Conservation (phyloP, 2,329 filamentous ascomycete genomes). For the Cordyceps militaris region DNA sequence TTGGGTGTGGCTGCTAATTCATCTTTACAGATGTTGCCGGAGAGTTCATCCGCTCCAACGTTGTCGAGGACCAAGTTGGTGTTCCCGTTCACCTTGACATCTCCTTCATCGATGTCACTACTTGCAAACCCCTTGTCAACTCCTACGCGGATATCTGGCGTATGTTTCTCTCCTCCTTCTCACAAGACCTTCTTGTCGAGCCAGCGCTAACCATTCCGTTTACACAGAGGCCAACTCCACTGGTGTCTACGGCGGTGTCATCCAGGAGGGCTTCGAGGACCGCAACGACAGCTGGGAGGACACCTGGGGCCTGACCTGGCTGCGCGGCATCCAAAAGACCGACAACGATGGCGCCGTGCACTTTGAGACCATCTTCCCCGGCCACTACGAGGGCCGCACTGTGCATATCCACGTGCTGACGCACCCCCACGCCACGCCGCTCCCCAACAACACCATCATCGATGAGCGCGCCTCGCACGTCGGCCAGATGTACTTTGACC, state of each 20-base stretch:
- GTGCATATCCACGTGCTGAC: constrained; percentile 35
- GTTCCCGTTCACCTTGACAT: constrained; percentile 36
- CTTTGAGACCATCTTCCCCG: constrained; percentile 37
- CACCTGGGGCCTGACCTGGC: constrained; percentile 26
- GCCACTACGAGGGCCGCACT: constrained; percentile 35
- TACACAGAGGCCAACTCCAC: constrained; percentile 12
- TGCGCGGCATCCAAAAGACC: constrained; percentile 34
- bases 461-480: constrained; percentile 47
- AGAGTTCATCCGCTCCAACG: constrained; percentile 35
- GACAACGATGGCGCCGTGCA: constrained; percentile 33
- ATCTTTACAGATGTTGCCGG: constrained; percentile 27
- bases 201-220: background rate
- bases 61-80: constrained; percentile 34
- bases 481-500: constrained; percentile 57
- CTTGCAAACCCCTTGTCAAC: constrained; percentile 34
- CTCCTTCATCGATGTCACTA: constrained; percentile 38
- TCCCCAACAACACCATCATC: constrained; percentile 44
- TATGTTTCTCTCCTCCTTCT: constrained; percentile 3
- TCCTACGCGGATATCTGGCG: constrained; percentile 37
- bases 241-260: constrained; percentile 14
- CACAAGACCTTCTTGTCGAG: background rate
- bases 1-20: background rate
- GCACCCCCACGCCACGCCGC: constrained; percentile 27
- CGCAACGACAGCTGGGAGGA: constrained; percentile 3
- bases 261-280: constrained; percentile 9